These are phyloP conservation scores for Scedosporium boydii DNA, from an alignment of 2,329 filamentous ascomycete species.

Conservation along the genomic window DNA sequence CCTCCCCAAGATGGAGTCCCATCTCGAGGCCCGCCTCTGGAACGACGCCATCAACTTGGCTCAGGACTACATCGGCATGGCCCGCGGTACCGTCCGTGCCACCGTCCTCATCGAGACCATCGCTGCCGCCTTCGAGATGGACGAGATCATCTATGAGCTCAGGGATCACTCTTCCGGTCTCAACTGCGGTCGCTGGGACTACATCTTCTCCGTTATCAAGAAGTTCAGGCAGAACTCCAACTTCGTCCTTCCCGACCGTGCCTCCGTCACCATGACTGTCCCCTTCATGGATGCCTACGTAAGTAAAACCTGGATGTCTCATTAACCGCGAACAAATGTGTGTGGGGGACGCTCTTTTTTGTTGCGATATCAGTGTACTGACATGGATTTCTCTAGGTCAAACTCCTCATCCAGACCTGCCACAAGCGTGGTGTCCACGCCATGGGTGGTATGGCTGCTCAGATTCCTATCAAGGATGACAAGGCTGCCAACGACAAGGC, in stretches of 20 bases:
- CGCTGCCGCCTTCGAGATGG: slow-evolving; percentile 97
- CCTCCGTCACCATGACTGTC: slow-evolving; percentile 89
- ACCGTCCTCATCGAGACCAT: slow-evolving; percentile 98
- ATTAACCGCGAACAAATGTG: not conserved
- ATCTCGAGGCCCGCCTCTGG: slow-evolving; percentile 94
- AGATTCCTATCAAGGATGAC: slow-evolving; percentile 98
- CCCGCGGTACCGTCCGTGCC: slow-evolving; percentile 82
- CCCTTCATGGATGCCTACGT: slow-evolving; percentile 96
- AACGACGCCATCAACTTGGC: slow-evolving; percentile 95
- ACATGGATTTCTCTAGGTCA: slow-evolving; percentile 37
- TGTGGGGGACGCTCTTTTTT: too few species aligned
- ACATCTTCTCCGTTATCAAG: slow-evolving; percentile 99
- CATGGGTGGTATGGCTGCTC: slow-evolving; percentile 97
- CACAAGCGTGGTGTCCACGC: slow-evolving; percentile 95
- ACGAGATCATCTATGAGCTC: slow-evolving; percentile 99
- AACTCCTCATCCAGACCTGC: slow-evolving; percentile 96
- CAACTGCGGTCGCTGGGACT: slow-evolving; percentile 99
- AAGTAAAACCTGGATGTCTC: slow-evolving; percentile 8
- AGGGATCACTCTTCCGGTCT: slow-evolving; percentile 92
- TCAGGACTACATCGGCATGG: slow-evolving; percentile 87
- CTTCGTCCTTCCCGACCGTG: slow-evolving; percentile 89
- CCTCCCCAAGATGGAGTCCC: slow-evolving; percentile 95
- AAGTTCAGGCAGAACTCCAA: slow-evolving; percentile 92
- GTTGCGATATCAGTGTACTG: not conserved
- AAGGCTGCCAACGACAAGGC: slow-evolving; percentile 82